phyloP scores from a whole-genome alignment of 768 basidiomycete species.

The Gelatoporia subvermispora region DNA sequence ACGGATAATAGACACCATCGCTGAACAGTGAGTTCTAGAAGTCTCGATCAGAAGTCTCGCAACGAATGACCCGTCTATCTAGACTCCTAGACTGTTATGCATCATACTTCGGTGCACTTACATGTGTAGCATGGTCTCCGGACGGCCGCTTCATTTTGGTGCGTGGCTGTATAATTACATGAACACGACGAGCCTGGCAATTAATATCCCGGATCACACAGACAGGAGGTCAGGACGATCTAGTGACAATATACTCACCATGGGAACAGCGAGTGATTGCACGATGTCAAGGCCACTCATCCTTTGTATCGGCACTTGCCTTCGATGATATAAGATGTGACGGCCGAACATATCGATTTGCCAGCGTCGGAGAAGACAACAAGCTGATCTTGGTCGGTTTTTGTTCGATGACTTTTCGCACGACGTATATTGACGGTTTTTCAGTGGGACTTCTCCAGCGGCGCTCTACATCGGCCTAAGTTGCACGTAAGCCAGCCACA shows the following conservation, averaged over 20 bases:
- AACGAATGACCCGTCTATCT: neutral
- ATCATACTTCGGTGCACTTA: conserved; percentile 91
- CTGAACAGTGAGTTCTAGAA: conserved; percentile 63
- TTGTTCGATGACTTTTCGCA: too few species aligned
- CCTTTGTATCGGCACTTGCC: conserved; percentile 83
- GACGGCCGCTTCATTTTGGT: conserved; percentile 92
- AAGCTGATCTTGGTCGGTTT: conserved; percentile 77
- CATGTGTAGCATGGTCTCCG: conserved; percentile 91
- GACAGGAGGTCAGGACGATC: conserved; percentile 97
- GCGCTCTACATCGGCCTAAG: conserved; percentile 86
- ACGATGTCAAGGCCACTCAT: conserved; percentile 94
- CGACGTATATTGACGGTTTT: too few species aligned
- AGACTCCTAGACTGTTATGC: conserved; percentile 93
- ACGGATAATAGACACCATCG: conserved; percentile 82
- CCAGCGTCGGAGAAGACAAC: conserved; percentile 95
- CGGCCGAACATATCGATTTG: conserved; percentile 88
- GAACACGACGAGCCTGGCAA: neutral
- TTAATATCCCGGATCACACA: conserved; percentile 23
- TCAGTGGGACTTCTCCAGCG: conserved; percentile 94
- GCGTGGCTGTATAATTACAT: conserved; percentile 4
- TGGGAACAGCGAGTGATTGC: conserved; percentile 94
- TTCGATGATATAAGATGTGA: conserved; percentile 91
- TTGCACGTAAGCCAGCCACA: conserved; percentile 47
- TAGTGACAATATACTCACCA: conserved; percentile 90
- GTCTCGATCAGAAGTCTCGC: neutral